A percentile compares a stretch with the other conserved stretches of the same genome.
phyloP scores from a whole-genome alignment of 116 monocot species.

The Zostera marina region DNA sequence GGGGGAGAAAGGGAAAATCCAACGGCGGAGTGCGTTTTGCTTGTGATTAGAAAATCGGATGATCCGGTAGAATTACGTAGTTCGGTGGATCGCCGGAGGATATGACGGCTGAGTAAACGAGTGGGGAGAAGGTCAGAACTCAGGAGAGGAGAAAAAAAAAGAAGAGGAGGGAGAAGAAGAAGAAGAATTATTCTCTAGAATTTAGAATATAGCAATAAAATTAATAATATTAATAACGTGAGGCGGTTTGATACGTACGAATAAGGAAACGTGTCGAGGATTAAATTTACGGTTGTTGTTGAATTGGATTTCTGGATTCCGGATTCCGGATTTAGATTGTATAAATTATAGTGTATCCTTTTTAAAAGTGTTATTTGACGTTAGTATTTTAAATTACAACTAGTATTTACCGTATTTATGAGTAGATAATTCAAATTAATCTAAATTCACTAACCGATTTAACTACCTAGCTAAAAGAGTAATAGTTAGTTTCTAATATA shows the following conservation, averaged over 20 bases:
- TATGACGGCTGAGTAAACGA: background rate
- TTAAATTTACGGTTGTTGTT: slow-evolving; percentile 1
- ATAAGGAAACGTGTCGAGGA: background rate
- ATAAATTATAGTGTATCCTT: too few relatives aligned
- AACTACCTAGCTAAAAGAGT: too few relatives aligned
- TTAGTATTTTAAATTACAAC: too few relatives aligned
- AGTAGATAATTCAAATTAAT: too few relatives aligned
- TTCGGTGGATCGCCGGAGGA: background rate
- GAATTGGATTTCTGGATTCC: background rate
- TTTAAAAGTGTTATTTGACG: too few relatives aligned
- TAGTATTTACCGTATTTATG: too few relatives aligned
- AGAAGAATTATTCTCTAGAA: too few relatives aligned
- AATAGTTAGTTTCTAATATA: too few relatives aligned
- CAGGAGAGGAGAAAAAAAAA: background rate
- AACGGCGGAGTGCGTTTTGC: background rate
- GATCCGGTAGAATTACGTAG: background rate
- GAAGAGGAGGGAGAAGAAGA: background rate
- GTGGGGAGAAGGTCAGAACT: background rate
- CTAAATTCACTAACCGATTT: too few relatives aligned
- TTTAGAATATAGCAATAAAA: too few relatives aligned
- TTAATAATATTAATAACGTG: background rate
- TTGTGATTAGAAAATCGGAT: background rate
- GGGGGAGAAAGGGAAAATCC: background rate
- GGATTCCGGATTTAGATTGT: too few relatives aligned
- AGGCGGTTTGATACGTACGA: background rate